These are phyloP conservation scores for Serendipita sp. DNA, from an alignment of 768 basidiomycete species.

Conservation along the genomic window DNA sequence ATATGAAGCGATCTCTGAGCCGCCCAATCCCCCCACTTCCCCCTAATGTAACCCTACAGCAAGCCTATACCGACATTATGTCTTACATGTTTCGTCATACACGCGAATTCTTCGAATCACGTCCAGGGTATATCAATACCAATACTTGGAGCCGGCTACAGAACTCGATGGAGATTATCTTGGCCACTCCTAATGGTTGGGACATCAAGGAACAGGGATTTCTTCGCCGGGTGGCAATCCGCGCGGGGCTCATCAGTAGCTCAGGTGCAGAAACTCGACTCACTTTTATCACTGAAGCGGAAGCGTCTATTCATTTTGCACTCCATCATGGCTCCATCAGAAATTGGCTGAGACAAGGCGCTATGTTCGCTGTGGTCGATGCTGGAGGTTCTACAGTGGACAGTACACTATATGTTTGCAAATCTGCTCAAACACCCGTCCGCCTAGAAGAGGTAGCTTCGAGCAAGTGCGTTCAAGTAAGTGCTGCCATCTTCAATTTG, in stretches of 20 bases:
- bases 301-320: slow-evolving; percentile 12
- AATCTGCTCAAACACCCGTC: neutral
- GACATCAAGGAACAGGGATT: slow-evolving; percentile 14
- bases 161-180: slow-evolving; percentile 13
- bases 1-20: neutral
- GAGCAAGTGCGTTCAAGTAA: neutral
- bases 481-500: neutral
- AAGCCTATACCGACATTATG: slow-evolving; percentile 6
- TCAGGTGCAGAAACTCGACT: slow-evolving; percentile 11
- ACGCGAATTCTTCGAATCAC: neutral
- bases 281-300: slow-evolving; percentile 6
- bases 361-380: neutral
- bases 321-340: neutral
- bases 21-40: neutral
- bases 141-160: slow-evolving; percentile 12
- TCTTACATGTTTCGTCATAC: neutral
- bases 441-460: neutral
- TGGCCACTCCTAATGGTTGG: slow-evolving; percentile 17
- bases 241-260: slow-evolving; percentile 8
- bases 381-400: slow-evolving; percentile 1
- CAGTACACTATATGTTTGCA: slow-evolving; percentile 5
- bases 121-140: slow-evolving; percentile 8
- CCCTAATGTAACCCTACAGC: neutral
- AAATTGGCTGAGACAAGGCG: neutral
- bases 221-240: slow-evolving; percentile 15